These are phyloP conservation scores for Penicillium canescens DNA, from an alignment of 495 filamentous ascomycete species.

Conservation along the genomic window DNA sequence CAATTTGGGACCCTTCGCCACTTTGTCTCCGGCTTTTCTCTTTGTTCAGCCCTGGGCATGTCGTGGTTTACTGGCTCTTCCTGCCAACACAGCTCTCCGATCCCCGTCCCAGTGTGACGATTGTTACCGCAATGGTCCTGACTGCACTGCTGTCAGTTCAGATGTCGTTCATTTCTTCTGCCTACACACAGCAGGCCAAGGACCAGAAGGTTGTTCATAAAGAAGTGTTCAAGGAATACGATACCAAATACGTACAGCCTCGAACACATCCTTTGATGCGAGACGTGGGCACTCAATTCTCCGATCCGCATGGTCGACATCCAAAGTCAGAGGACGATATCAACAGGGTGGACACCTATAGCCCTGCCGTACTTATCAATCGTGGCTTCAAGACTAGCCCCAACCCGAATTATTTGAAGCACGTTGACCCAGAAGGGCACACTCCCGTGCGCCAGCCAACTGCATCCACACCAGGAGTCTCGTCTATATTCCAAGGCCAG, in stretches of 20 bases:
- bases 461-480: constrained; percentile 26
- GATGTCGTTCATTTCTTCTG: constrained; percentile 65
- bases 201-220: constrained; percentile 82
- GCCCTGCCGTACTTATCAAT: constrained; percentile 74
- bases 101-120: constrained; percentile 77
- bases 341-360: constrained; percentile 66
- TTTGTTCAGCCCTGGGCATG: constrained; percentile 88
- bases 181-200: constrained; percentile 80
- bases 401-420: constrained; percentile 81
- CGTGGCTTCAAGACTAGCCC: constrained; percentile 83
- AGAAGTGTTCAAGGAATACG: constrained; percentile 93
- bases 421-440: constrained; percentile 69
- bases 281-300: constrained; percentile 79
- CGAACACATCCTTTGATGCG: constrained; percentile 77
- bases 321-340: constrained; percentile 45
- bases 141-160: constrained; percentile 74
- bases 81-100: constrained; percentile 75
- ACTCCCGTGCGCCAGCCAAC: constrained; percentile 32
- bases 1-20: constrained; percentile 89
- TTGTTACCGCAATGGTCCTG: constrained; percentile 75
- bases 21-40: constrained; percentile 82
- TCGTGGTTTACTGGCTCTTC: constrained; percentile 83
- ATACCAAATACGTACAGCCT: constrained; percentile 92
- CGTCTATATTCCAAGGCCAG: constrained; percentile 26
- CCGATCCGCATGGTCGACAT: constrained; percentile 37